Percentiles rank a stretch among this genome's conserved stretches.
phyloP scores from a whole-genome alignment of 2,329 filamentous ascomycete genomes.

The Helminthosporium solani region DNA sequence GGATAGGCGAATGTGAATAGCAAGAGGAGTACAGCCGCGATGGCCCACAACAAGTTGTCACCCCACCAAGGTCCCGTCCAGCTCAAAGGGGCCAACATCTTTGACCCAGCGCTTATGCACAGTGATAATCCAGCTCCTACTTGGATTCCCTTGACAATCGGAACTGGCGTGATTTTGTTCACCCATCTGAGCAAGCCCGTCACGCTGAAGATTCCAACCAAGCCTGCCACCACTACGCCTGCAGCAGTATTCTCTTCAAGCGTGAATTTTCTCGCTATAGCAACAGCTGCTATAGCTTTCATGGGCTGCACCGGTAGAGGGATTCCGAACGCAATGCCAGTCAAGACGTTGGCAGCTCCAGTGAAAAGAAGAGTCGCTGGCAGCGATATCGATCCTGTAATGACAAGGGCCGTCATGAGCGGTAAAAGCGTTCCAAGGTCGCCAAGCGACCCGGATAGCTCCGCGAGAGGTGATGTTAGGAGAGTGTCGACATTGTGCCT shows the following conservation, averaged over 20 bases:
- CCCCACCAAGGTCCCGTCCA: constrained; percentile 67
- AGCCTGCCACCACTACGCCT: constrained; percentile 73
- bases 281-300: constrained; percentile 87
- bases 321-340: constrained; percentile 80
- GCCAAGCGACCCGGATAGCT: constrained; percentile 85
- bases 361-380: constrained; percentile 85
- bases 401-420: constrained; percentile 80
- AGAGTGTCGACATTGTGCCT: constrained; percentile 59
- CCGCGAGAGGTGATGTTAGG: constrained; percentile 60
- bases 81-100: constrained; percentile 65
- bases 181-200: constrained; percentile 78
- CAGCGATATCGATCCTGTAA: constrained; percentile 76
- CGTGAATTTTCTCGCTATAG: constrained; percentile 69
- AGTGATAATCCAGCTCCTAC: constrained; percentile 86
- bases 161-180: constrained; percentile 73
- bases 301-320: constrained; percentile 88
- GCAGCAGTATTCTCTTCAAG: constrained; percentile 75
- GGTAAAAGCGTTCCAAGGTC: constrained; percentile 89
- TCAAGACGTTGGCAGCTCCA: constrained; percentile 81
- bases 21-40: constrained; percentile 71
- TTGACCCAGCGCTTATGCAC: constrained; percentile 70
- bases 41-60: constrained; percentile 77
- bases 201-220: constrained; percentile 73
- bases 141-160: constrained; percentile 93
- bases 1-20: constrained; percentile 65